Evolutionary conservation across 225 moss, liverwort and hornwort genomes (phyloP).

Genomic region (Bryum argenteum): DNA sequence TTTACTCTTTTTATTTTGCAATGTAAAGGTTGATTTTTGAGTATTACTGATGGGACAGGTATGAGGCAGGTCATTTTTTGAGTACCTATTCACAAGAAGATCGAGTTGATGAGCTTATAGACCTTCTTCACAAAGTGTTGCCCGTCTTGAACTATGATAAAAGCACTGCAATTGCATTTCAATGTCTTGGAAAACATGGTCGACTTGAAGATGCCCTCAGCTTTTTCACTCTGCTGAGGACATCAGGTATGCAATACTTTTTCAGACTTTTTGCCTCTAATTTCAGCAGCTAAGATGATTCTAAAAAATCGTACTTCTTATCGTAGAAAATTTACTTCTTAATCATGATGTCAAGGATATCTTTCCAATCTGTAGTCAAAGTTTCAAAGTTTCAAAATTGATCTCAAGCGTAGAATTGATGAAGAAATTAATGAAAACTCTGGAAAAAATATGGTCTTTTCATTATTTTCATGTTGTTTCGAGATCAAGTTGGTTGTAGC

Average conservation of each 20-base stretch:
- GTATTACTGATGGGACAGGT: conserved; percentile 67
- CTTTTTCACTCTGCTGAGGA: conserved; percentile 44
- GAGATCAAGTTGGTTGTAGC: conserved; percentile 15
- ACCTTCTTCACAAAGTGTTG: conserved; percentile 60
- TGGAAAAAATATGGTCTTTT: too few species aligned
- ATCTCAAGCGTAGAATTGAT: too few species aligned
- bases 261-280: too few species aligned
- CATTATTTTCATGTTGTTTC: not conserved
- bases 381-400: too few species aligned
- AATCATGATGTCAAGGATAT: too few species aligned
- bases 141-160: conserved; percentile 41
- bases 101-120: conserved; percentile 51
- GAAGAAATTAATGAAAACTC: too few species aligned
- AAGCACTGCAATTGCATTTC: conserved; percentile 49
- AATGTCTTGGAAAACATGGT: conserved; percentile 62
- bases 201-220: conserved; percentile 43
- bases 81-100: conserved; percentile 49
- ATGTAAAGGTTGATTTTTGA: not conserved
- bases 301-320: too few species aligned
- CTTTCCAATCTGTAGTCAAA: too few species aligned
- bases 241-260: conserved; percentile 32
- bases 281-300: too few species aligned
- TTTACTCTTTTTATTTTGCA: conserved; percentile 17
- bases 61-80: conserved; percentile 63
- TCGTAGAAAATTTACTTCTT: too few species aligned